Base-by-base conservation (phyloP, 2,329 filamentous ascomycete species). In the Aspergillus fischeri region DNA sequence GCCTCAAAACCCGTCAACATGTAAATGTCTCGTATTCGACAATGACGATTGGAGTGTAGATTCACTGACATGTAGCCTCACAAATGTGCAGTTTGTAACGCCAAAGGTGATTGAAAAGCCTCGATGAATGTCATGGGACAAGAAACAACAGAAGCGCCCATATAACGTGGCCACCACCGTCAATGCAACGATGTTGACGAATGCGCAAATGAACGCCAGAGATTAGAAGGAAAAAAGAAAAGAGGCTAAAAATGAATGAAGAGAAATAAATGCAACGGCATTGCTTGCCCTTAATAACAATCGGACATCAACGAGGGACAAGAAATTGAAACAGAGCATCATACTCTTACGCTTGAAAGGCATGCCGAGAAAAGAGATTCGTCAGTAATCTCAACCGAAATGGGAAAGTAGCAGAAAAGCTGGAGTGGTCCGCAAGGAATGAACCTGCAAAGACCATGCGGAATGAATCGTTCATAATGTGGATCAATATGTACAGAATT, bases 351-450 rank as follows among this genome's bases (percentile, higher is more conserved):
- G 62, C 63, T 66, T 59, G 53, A 62, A 63, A 47, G 56, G 67
- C 61, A 64, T 59, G 60, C 60, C 62, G 63, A 67, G 63, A 63
- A 72, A 71, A 71, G 65, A 72, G 61, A 70, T 70, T 72, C 70
- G 69, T 73, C 67, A 72, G 60, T 57, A 58, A 63, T 61, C 63
- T 60, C 59, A 60, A 63, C 57, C 57, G 49, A 54, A 59, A 48
- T 55, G 60, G 53, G 54, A 41, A 25, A 25, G 17, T 20, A 25
- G 35, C n/a, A 57, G 28, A 53, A 44, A 35, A 44, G 54, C 49
- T 20, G 32, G 55, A 57, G 42, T 25, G 45, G 24, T 32, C 42
- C 47, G 38, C 29, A 60, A 32, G 63, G 58, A 24, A 42, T 58
- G 55, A 55, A 60, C 58, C 60, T 60, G 54, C 60, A 58, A 61